Conservation (phyloP, 352 stramenopile genomes). For the Plasmopara halstedii region DNA sequence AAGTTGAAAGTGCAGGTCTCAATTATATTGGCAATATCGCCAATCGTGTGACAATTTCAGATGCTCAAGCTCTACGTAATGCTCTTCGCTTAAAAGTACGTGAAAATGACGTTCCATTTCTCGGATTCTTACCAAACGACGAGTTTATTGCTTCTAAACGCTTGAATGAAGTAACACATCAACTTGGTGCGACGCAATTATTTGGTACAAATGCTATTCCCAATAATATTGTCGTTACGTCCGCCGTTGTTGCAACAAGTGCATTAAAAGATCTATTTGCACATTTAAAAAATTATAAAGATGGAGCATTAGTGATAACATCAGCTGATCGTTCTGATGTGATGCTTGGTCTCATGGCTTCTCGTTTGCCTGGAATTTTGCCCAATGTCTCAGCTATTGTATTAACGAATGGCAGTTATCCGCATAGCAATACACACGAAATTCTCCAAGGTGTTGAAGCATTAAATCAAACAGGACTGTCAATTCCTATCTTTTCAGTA, state of each 20-base stretch:
- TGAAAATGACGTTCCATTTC: slow-evolving; percentile 41
- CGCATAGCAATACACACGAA: slow-evolving; percentile 62
- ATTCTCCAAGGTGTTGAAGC: slow-evolving; percentile 62
- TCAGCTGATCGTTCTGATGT: slow-evolving; percentile 69
- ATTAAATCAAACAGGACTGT: slow-evolving; percentile 55
- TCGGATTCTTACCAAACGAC: slow-evolving; percentile 61
- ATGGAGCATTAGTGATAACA: slow-evolving; percentile 68
- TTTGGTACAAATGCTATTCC: slow-evolving; percentile 51
- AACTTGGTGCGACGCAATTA: slow-evolving; percentile 54
- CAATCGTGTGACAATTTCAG: slow-evolving; percentile 45
- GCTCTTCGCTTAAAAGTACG: slow-evolving; percentile 25
- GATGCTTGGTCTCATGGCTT: slow-evolving; percentile 59
- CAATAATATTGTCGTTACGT: slow-evolving; percentile 67
- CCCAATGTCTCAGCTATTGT: slow-evolving; percentile 64
- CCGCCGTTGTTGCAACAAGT: slow-evolving; percentile 56
- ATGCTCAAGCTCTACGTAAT: slow-evolving; percentile 31
- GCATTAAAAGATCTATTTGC: slow-evolving; percentile 66
- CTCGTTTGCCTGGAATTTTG: slow-evolving; percentile 55
- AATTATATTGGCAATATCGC: slow-evolving; percentile 68
- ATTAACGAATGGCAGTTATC: slow-evolving; percentile 70
- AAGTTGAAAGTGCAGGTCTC: slow-evolving; percentile 47
- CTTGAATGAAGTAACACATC: slow-evolving; percentile 63
- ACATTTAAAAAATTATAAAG: slow-evolving; percentile 73
- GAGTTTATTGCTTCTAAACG: slow-evolving; percentile 69
- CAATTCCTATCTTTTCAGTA: slow-evolving; percentile 70